A percentile compares a stretch with the other conserved stretches of the same genome.
These are phyloP conservation scores for Hymenoscyphus albidus DNA, from an alignment of 2,329 filamentous ascomycete genomes.

Conservation along the genomic window DNA sequence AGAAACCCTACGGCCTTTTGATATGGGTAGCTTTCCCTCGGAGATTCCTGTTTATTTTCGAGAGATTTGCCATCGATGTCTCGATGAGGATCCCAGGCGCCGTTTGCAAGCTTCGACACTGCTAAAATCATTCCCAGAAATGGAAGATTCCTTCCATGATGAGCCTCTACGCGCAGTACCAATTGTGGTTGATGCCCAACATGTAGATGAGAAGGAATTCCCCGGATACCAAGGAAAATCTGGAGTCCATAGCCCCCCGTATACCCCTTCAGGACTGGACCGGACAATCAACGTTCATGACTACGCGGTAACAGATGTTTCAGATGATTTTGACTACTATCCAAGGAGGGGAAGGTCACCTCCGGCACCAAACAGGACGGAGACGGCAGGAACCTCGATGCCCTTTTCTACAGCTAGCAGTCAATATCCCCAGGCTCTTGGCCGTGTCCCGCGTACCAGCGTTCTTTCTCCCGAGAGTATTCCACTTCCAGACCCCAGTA, in stretches of 20 bases:
- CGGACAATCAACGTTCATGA: conserved; percentile 23
- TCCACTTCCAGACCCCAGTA: conserved; percentile 5
- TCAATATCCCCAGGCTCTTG: conserved; percentile 10
- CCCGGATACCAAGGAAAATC: conserved; percentile 16
- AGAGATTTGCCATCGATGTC: conserved; percentile 65
- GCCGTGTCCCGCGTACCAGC: conserved; percentile 3
- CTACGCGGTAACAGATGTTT: conserved; percentile 29
- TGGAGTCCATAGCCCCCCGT: conserved; percentile 14
- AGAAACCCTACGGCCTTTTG: conserved; percentile 72
- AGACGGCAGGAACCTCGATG: conserved; percentile 5
- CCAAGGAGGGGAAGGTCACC: conserved; percentile 33
- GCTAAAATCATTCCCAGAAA: conserved; percentile 62
- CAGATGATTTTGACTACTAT: conserved; percentile 27
- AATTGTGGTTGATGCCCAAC: conserved; percentile 31
- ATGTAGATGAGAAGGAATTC: conserved; percentile 18
- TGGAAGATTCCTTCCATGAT: conserved; percentile 22
- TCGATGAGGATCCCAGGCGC: conserved; percentile 68
- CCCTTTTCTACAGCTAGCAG: conserved; percentile 8
- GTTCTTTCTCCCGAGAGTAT: conserved; percentile 4
- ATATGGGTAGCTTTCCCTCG: conserved; percentile 48
- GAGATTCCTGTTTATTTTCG: conserved; percentile 81
- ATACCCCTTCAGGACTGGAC: conserved; percentile 15
- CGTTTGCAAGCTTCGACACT: conserved; percentile 71
- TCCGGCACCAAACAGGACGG: conserved; percentile 28
- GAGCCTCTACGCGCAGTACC: conserved; percentile 22